Evolutionary conservation across 116 monocot species (phyloP).

Genomic region (Iris pallida): DNA sequence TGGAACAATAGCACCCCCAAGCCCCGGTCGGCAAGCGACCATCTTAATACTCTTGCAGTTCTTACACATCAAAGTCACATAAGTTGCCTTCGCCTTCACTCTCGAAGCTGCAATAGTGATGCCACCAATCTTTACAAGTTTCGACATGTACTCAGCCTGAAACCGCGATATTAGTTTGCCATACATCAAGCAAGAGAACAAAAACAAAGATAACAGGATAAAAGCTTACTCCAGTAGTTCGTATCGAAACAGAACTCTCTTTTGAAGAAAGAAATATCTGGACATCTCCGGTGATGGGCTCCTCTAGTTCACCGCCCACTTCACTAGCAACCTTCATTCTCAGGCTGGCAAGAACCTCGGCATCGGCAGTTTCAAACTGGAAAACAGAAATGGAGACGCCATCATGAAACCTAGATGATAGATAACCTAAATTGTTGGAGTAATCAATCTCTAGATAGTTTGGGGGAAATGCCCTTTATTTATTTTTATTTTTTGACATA

Average conservation of each 20-base stretch:
- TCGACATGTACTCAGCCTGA: slow-evolving; percentile 94
- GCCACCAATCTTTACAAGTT: slow-evolving; percentile 91
- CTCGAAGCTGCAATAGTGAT: slow-evolving; percentile 92
- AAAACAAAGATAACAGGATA: not conserved
- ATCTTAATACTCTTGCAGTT: slow-evolving; percentile 78
- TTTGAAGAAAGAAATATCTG: slow-evolving; percentile 92
- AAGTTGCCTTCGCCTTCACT: slow-evolving; percentile 97
- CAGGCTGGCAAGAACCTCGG: slow-evolving; percentile 82
- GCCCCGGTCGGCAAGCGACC: slow-evolving; percentile 87
- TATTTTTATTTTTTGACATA: too few species aligned
- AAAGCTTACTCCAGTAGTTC: slow-evolving; percentile 57
- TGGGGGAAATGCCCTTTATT: too few species aligned
- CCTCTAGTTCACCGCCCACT: slow-evolving; percentile 84
- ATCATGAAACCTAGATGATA: too few species aligned
- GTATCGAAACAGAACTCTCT: slow-evolving; percentile 80
- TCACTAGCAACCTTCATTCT: slow-evolving; percentile 82
- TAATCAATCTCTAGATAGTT: too few species aligned
- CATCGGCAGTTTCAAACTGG: slow-evolving; percentile 88
- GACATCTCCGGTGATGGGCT: slow-evolving; percentile 84
- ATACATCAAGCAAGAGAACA: not conserved
- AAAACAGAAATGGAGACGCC: not conserved
- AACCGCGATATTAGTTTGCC: not conserved
- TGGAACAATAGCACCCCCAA: slow-evolving; percentile 93
- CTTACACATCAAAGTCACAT: slow-evolving; percentile 92
- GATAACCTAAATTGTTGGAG: too few species aligned